Evolutionary conservation across 257 asterid species (phyloP), one percentile per base, ranked within the genome.

Genomic region (Salvia splendens): DNA sequence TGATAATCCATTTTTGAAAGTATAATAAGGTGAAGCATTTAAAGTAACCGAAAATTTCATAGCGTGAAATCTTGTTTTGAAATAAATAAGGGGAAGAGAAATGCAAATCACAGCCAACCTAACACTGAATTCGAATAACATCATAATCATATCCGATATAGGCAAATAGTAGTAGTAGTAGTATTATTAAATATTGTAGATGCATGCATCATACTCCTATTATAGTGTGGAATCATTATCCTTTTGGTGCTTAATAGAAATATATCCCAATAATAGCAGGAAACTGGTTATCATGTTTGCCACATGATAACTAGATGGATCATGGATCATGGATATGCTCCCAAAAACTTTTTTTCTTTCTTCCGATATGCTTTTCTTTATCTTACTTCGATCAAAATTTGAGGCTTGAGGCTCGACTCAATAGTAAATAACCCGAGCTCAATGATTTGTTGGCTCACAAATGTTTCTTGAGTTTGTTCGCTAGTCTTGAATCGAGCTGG

Each of bases 191-290:
- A 3, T 68, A 36, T 40, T 40, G 55, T 17, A 43, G 67, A 73
- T 78, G 68, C 71, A 65, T 73, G 70, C 70, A 78, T 73, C 74
- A 48, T n/a, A n/a, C n/a, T n/a, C n/a, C n/a, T n/a, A 24, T 24
- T 24, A 24, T 24, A 70, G 24, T 47, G 62, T 69, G 36, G 54
- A 62, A 45, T 62, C 53, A 47, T 56, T 54, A 32, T 64, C 67
- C 61, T 61, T 24, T 35, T 49, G 17, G 32, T 30, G 12, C 45
- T 52, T 56, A 14, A 72, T 47, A 12, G 30, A 24, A n/a, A n/a
- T 35, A 55, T 35, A 55, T 55, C 51, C 3, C 7, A 59, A 52
- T 28, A 28, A 49, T 36, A 65, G 51, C 51, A 40, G 28, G 11
- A 17, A 64, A 33, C 4, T 17, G 12, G 12, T 35, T 28, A 10